Percentiles rank a stretch among this genome's conserved stretches.
Conservation (phyloP, 768 basidiomycete species). For the Psilocybe subaeruginosa region DNA sequence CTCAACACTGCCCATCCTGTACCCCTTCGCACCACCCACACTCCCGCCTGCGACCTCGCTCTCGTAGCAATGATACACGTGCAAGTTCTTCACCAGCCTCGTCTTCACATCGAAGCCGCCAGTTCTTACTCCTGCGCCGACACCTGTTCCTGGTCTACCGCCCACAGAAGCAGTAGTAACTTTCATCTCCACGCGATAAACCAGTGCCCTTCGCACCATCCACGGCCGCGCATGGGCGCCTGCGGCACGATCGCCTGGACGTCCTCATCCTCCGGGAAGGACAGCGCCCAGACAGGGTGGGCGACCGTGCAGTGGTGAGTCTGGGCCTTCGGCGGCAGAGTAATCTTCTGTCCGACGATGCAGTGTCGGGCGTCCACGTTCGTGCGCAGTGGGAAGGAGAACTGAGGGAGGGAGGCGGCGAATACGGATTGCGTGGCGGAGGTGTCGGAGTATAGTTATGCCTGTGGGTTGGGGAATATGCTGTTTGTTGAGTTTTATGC, state of each 20-base stretch:
- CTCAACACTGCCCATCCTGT: slow-evolving; percentile 81
- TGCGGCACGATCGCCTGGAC: slow-evolving; percentile 55
- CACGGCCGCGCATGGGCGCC: slow-evolving; percentile 26
- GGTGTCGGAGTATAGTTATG: slow-evolving; percentile 70
- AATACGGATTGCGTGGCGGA: slow-evolving; percentile 46
- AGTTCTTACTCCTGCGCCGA: neutral
- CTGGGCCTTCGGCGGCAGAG: slow-evolving; percentile 34
- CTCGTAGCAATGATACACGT: slow-evolving; percentile 87
- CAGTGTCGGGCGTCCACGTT: slow-evolving; percentile 42
- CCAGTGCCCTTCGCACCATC: slow-evolving; percentile 60
- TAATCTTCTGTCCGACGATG: slow-evolving; percentile 61
- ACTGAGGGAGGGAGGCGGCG: slow-evolving; percentile 37
- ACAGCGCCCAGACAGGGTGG: slow-evolving; percentile 51
- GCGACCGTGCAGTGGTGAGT: slow-evolving; percentile 28
- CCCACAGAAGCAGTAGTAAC: neutral
- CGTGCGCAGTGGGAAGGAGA: slow-evolving; percentile 62
- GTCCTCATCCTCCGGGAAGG: slow-evolving; percentile 57
- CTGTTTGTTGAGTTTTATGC: too few relatives aligned
- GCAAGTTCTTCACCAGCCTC: slow-evolving; percentile 85
- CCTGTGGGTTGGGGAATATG: slow-evolving; percentile 42
- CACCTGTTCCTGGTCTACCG: neutral
- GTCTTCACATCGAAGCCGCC: slow-evolving; percentile 65
- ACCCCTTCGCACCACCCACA: slow-evolving; percentile 59
- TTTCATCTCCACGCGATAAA: slow-evolving; percentile 64
- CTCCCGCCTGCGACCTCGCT: slow-evolving; percentile 45